phyloP scores from a whole-genome alignment of 2,329 filamentous ascomycete genomes.

The Elsinoe australis region DNA sequence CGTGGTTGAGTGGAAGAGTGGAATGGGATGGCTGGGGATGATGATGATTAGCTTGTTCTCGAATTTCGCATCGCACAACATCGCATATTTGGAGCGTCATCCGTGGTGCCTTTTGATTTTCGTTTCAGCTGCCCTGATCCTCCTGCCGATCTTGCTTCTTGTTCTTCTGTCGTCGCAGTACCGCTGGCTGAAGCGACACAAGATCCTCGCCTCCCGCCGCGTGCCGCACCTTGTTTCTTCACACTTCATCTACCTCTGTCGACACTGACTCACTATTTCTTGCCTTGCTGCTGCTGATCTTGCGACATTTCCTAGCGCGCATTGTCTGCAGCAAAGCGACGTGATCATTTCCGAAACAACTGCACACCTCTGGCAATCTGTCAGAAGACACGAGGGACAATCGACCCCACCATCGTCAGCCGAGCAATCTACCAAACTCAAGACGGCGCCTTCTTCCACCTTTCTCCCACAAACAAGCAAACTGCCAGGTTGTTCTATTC shows the following conservation, averaged over 20 bases:
- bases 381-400: neutral
- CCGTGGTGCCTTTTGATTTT: too few species aligned
- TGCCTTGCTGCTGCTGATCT: neutral
- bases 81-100: too few species aligned
- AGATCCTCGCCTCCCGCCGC: slow-evolving; percentile 13
- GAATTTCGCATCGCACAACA: neutral
- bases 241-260: slow-evolving; percentile 5
- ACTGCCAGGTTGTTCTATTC: neutral
- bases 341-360: slow-evolving; percentile 6
- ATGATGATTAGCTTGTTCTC: slow-evolving; percentile 2
- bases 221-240: slow-evolving; percentile 11
- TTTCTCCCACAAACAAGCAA: neutral
- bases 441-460: neutral
- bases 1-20: slow-evolving; percentile 9
- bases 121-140: slow-evolving; percentile 10
- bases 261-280: neutral
- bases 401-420: slow-evolving; percentile 13
- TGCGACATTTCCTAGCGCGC: slow-evolving; percentile 1
- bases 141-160: slow-evolving; percentile 16
- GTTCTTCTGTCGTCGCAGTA: slow-evolving; percentile 1
- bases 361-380: neutral
- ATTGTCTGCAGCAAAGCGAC: neutral
- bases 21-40: slow-evolving; percentile 11
- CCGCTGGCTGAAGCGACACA: neutral
- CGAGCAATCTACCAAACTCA: slow-evolving; percentile 6